Evolutionary conservation across 2,329 filamentous ascomycete genomes (phyloP), one percentile per base, ranked within the genome.

Genomic region (Trichophaea hybrida): DNA sequence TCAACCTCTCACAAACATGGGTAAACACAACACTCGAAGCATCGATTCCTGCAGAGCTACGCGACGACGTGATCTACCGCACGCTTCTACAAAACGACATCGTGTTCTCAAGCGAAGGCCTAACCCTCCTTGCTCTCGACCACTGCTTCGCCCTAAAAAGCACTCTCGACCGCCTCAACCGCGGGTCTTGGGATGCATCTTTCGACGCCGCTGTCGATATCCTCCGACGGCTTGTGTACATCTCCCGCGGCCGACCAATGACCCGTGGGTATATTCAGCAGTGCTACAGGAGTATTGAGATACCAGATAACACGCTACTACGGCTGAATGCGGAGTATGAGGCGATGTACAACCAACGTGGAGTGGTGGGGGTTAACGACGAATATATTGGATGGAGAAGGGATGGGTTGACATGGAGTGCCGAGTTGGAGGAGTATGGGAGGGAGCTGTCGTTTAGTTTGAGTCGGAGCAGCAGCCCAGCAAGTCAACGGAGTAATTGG

Each of bases 141-240:
- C 75, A 80, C 54, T 70, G 83, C 50, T 85, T 83, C 71, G 81
- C 78, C 46, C 80, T 85, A 72, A 83, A 83, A 69, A 74, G 75
- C 51, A 79, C 80, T 0, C 74, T 85, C 8, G 75, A 78, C 15
- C 76, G 75, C 64, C 83, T 83, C 69, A 75, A 78, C 4, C 74
- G 74, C 1, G 59, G 65, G 0, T 56, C 59, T 8, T n/a, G 17
- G 1, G 61, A 67, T 17, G 43, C 51, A 15, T 74, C 76, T 8
- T 74, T 84, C 6, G 79, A 82, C 65, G 76, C 81, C 52, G 80
- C 81, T 33, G 79, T 84, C 52, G 80, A 84, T 69, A 80, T 82
- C 68, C 74, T 85, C 40, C 76, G 80, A 2, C 75, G 80, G 4
- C 75, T 81, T 31, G 76, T 83, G 13, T 74, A 84, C 10, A 74